Evolutionary conservation across 345 rosid genomes (phyloP).

Genomic region (Boechera retrofracta): DNA sequence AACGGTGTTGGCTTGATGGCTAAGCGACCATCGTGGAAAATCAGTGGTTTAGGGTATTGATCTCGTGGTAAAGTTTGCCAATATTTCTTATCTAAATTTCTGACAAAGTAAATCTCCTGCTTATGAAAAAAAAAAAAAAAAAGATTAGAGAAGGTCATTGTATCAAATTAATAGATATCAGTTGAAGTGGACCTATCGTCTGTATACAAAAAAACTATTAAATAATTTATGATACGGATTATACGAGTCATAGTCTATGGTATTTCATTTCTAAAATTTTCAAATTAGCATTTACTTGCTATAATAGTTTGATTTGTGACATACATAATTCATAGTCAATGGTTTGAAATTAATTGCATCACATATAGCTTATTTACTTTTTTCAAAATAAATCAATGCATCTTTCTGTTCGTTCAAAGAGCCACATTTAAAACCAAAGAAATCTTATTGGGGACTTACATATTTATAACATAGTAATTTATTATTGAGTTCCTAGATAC

Average conservation of each 20-base stretch:
- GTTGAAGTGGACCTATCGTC: neutral
- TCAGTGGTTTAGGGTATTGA: slow-evolving; percentile 62
- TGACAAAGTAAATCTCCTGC: slow-evolving; percentile 67
- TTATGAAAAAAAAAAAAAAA: slow-evolving; percentile 46
- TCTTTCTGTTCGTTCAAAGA: slow-evolving; percentile 2
- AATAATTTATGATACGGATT: neutral
- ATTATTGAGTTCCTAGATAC: neutral
- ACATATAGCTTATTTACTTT: neutral
- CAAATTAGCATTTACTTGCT: neutral
- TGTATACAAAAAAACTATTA: neutral
- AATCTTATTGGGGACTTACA: slow-evolving; percentile 20
- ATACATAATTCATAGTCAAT: neutral
- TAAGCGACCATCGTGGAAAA: slow-evolving; percentile 85
- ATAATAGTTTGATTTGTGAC: neutral
- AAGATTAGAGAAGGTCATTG: slow-evolving; percentile 44
- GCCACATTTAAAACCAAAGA: slow-evolving; percentile 22
- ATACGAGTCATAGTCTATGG: slow-evolving; percentile 20
- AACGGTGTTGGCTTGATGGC: slow-evolving; percentile 61
- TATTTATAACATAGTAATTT: neutral
- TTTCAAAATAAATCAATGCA: slow-evolving; percentile 26
- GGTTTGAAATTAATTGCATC: slow-evolving; percentile 18
- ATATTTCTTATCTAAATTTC: slow-evolving; percentile 58
- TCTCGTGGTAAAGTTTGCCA: slow-evolving; percentile 60
- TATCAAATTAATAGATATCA: slow-evolving; percentile 25
- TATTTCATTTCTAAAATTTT: neutral